These are phyloP conservation scores for Scedosporium boydii DNA, from an alignment of 2,329 filamentous ascomycete genomes.

Conservation along the genomic window DNA sequence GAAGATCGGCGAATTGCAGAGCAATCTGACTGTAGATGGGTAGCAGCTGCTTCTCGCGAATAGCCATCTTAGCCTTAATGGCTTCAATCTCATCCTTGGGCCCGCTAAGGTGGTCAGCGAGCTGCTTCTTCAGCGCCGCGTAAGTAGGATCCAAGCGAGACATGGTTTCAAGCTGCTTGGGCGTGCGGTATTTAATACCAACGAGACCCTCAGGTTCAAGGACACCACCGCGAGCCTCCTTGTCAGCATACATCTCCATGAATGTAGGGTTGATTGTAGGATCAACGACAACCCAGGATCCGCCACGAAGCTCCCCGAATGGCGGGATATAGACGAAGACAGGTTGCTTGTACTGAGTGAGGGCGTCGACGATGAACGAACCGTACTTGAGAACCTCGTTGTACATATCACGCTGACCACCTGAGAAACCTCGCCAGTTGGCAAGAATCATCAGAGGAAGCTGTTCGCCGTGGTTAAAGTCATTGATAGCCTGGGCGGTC, in stretches of 20 bases:
- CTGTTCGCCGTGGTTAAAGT: conserved; percentile 99
- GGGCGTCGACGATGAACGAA: conserved; percentile 95
- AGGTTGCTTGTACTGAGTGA: conserved; percentile 97
- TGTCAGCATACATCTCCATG: conserved; percentile 99
- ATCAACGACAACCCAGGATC: conserved; percentile 98
- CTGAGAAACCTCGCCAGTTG: conserved; percentile 99
- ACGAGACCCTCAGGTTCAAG: conserved; percentile 97
- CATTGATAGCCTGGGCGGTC: conserved; percentile 95
- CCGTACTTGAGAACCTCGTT: conserved; percentile 99
- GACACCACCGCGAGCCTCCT: conserved; percentile 90
- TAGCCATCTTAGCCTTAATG: conserved; percentile 75
- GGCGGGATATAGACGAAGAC: conserved; percentile 99
- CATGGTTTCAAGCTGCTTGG: conserved; percentile 97
- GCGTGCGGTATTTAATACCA: conserved; percentile 96
- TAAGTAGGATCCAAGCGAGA: conserved; percentile 82
- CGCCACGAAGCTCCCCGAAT: conserved; percentile 91
- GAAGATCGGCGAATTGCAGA: conserved; percentile 93
- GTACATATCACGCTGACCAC: conserved; percentile 99
- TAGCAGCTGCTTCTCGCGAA: conserved; percentile 78
- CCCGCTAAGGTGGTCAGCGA: conserved; percentile 53
- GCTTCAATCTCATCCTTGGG: conserved; percentile 64
- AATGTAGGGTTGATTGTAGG: conserved; percentile 92
- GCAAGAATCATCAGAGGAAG: conserved; percentile 97
- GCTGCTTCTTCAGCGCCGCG: conserved; percentile 70
- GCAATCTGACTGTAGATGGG: conserved; percentile 93